phyloP scores from a whole-genome alignment of 495 filamentous ascomycete species.

The Neurospora sp. region DNA sequence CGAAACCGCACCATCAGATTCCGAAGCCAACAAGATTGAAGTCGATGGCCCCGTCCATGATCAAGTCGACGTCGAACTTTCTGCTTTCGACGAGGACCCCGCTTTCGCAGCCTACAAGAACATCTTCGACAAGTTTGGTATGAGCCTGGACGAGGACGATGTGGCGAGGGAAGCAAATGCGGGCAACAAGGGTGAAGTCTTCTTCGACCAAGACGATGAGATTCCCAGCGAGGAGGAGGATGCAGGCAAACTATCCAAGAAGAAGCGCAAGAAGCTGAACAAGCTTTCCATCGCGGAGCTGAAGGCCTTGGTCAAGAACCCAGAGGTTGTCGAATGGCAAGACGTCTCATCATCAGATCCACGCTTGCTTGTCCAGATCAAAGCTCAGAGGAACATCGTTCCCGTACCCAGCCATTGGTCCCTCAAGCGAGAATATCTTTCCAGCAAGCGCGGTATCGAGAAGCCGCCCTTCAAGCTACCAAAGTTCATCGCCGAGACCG shows the following conservation, averaged over 20 bases:
- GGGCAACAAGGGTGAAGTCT: constrained; percentile 77
- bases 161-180: constrained; percentile 54
- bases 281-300: constrained; percentile 92
- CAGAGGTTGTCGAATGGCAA: constrained; percentile 95
- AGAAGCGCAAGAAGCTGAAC: constrained; percentile 80
- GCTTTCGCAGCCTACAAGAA: constrained; percentile 74
- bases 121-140: constrained; percentile 63
- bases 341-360: constrained; percentile 91
- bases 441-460: constrained; percentile 90
- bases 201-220: constrained; percentile 76
- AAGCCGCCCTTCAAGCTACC: constrained; percentile 88
- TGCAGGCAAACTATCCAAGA: constrained; percentile 74
- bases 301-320: constrained; percentile 82
- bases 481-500: constrained; percentile 96
- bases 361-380: constrained; percentile 82
- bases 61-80: constrained; percentile 26
- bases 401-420: constrained; percentile 93
- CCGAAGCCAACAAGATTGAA: constrained; percentile 34
- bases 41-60: constrained; percentile 37
- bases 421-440: constrained; percentile 91
- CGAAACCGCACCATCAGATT: constrained; percentile 12
- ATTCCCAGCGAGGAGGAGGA: constrained; percentile 81
- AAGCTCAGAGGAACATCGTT: constrained; percentile 89
- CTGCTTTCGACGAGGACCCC: constrained; percentile 54
- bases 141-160: constrained; percentile 38